Conservation (phyloP, 106 monocot species). For the Triglochin maritima region DNA sequence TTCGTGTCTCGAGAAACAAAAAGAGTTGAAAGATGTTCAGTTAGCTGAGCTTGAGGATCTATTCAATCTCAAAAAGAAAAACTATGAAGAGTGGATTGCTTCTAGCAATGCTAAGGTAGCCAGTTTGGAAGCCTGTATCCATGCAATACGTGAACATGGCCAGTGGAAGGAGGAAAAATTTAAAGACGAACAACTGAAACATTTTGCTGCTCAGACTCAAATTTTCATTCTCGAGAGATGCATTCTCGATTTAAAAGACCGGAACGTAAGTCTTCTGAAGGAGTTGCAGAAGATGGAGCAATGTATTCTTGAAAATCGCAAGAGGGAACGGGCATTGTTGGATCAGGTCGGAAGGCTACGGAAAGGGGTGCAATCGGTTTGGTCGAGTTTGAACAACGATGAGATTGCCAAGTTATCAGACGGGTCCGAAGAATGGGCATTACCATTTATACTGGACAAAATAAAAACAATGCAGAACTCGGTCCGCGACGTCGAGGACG, state of each 20-base stretch:
- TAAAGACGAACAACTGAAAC: slow-evolving; percentile 30
- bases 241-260: slow-evolving; percentile 43
- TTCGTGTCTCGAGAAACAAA: slow-evolving; percentile 32
- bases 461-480: slow-evolving; percentile 26
- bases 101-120: slow-evolving; percentile 23
- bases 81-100: slow-evolving; percentile 27
- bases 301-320: slow-evolving; percentile 21
- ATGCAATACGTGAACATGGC: slow-evolving; percentile 30
- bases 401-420: slow-evolving; percentile 9
- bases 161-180: slow-evolving; percentile 30
- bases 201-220: slow-evolving; percentile 29
- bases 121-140: slow-evolving; percentile 20
- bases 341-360: slow-evolving; percentile 37
- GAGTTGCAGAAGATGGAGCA: slow-evolving; percentile 30
- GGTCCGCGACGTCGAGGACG: slow-evolving; percentile 31
- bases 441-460: slow-evolving; percentile 28
- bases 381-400: slow-evolving; percentile 15
- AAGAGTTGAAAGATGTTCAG: slow-evolving; percentile 15
- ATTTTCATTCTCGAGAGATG: slow-evolving; percentile 40
- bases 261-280: slow-evolving; percentile 30
- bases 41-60: slow-evolving; percentile 33
- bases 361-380: slow-evolving; percentile 32
- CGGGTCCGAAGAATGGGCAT: slow-evolving; percentile 18
- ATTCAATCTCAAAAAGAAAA: slow-evolving; percentile 30
- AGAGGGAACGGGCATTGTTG: slow-evolving; percentile 14